Conservation (phyloP, 2,329 filamentous ascomycete species). For the Aspergillus amoenus region DNA sequence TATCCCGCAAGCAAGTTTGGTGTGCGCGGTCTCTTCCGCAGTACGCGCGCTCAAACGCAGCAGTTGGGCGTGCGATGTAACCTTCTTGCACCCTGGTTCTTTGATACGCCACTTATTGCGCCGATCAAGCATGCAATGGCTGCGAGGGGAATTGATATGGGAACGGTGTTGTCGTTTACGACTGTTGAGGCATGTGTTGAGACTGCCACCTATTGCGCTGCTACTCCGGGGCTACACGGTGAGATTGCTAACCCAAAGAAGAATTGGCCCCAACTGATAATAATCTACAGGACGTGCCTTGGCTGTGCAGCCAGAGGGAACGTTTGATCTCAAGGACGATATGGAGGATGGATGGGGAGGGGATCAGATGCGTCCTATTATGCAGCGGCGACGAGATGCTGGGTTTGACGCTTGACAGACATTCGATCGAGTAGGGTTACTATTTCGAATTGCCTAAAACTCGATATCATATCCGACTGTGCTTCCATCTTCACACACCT, state of each 20-base stretch:
- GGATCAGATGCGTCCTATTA: background rate
- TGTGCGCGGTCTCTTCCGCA: background rate
- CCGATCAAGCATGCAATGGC: background rate
- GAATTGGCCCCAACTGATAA: background rate
- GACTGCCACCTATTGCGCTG: background rate
- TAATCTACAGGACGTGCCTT: background rate
- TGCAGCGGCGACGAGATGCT: background rate
- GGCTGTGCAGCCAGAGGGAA: background rate
- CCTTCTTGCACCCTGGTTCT: background rate
- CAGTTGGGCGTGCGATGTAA: background rate
- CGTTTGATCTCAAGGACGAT: background rate
- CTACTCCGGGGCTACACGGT: background rate
- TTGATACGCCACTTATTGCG: background rate
- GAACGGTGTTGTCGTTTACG: background rate
- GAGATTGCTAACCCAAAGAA: background rate
- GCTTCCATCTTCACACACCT: background rate
- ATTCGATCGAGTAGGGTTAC: no score
- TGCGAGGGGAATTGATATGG: background rate
- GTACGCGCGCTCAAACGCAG: background rate
- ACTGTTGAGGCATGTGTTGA: background rate
- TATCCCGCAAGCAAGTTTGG: constrained; percentile 1
- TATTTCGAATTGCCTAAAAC: background rate
- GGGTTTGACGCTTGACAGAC: background rate
- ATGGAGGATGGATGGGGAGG: constrained; percentile 1
- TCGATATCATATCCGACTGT: constrained; percentile 1